phyloP scores from a whole-genome alignment of 306 rosid species.

The Cicer judaicum region DNA sequence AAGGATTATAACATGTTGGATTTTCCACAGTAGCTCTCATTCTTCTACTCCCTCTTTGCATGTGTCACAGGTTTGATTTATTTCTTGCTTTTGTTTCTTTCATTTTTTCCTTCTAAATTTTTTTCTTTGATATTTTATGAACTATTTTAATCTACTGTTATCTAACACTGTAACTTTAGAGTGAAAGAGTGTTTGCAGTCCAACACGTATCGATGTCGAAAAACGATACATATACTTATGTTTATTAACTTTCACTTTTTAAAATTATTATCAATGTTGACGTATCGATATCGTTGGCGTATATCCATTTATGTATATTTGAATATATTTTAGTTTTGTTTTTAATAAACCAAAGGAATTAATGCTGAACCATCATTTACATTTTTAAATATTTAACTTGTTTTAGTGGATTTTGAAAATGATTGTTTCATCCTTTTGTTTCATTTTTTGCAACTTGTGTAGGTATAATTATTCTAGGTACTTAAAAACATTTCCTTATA shows the following conservation, averaged over 20 bases:
- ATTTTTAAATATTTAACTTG: background rate
- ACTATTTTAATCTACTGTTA: too few species aligned
- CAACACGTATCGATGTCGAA: too few species aligned
- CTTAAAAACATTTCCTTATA: too few species aligned
- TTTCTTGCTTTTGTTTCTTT: slow-evolving; percentile 3
- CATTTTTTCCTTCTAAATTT: background rate
- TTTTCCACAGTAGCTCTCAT: slow-evolving; percentile 86
- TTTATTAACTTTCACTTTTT: too few species aligned
- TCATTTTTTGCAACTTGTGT: background rate
- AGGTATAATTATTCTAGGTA: too few species aligned
- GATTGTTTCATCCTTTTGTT: slow-evolving; percentile 33
- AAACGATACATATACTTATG: too few species aligned
- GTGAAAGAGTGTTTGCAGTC: too few species aligned
- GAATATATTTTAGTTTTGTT: slow-evolving; percentile 20
- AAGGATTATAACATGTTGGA: slow-evolving; percentile 75
- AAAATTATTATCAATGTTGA: too few species aligned
- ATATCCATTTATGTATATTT: background rate
- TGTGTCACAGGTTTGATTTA: slow-evolving; percentile 75
- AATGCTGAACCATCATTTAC: slow-evolving; percentile 25
- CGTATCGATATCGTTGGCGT: too few species aligned
- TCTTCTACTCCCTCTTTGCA: slow-evolving; percentile 81
- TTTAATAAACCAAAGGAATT: slow-evolving; percentile 10
- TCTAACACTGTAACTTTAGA: too few species aligned
- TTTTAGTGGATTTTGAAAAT: slow-evolving; percentile 55
- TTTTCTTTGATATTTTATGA: slow-evolving; percentile 4